Base-by-base conservation (phyloP, 2,329 filamentous ascomycete species). In the Emergomyces orientalis region DNA sequence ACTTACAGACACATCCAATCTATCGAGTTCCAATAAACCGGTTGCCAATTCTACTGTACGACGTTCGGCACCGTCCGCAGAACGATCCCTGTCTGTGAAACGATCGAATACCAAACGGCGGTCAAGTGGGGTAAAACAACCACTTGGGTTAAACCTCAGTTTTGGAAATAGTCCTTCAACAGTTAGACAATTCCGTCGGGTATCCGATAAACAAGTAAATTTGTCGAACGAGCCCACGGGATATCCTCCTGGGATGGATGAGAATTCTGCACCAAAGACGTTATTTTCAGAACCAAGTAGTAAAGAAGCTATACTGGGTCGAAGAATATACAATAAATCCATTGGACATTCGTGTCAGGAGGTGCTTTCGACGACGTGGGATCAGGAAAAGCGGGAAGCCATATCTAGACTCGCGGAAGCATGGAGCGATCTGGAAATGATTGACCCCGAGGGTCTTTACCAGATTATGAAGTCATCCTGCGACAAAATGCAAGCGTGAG, bases 161-260 rank as follows among this genome's bases (percentile, higher is more conserved):
- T 97, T 95, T 76, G 94, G 93, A 60, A 97, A 97, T 75, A 89
- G 88, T 8, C 90, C 90, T 1, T 97, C 93, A 0, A 96, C 92
- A 19, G 90, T 96, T 67, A 88, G 92, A 62, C 87, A 96, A 60
- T 97, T 97, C 79, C 89, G 90, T 66, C 86, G 93, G 30, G 91
- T 96, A 0, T 94, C 92, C 0, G 89, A 90, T 69, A 79, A 80
- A 81, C 68, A 85, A 80, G 27, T 70, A 2, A 62, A 60, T 14
- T 69, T 72, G 32, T 62, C 67, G 22, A 65, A 67, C 1, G 71
- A 70, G 45, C 60, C 65, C 2, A 64, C 68, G 7, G 72, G 70
- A 52, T 68, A 69, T 39, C 66, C 69, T 11, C 67, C 68, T 4
- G 73, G 68, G 2, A 69, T 71, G 57, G 75, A 78, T 62, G 78